Percentiles rank a stretch among this genome's conserved stretches.
Conservation (phyloP, 2,329 filamentous ascomycete genomes). For the Ustulina deusta region DNA sequence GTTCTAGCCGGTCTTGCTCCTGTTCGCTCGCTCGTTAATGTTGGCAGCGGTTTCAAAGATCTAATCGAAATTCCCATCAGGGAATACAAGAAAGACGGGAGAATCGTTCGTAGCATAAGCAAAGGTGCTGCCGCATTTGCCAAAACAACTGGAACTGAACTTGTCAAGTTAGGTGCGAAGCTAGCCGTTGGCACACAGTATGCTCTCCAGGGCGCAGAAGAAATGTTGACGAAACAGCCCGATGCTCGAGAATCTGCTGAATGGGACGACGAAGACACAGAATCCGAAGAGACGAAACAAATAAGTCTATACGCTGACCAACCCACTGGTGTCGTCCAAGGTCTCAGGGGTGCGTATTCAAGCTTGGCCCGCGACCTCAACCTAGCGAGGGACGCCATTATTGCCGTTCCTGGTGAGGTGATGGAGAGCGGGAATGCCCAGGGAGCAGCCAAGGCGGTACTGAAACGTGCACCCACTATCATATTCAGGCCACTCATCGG, state of each 20-base stretch:
- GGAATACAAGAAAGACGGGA: slow-evolving; percentile 94
- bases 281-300: slow-evolving; percentile 78
- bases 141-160: slow-evolving; percentile 90
- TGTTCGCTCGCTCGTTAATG: slow-evolving; percentile 90
- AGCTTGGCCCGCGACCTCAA: slow-evolving; percentile 89
- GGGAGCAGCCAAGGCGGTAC: slow-evolving; percentile 82
- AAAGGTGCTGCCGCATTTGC: slow-evolving; percentile 93
- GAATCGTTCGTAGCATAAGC: slow-evolving; percentile 89
- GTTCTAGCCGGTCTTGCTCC: slow-evolving; percentile 90
- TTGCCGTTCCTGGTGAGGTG: slow-evolving; percentile 91
- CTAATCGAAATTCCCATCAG: slow-evolving; percentile 89
- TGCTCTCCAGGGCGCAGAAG: slow-evolving; percentile 90
- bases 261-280: slow-evolving; percentile 70
- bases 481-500: slow-evolving; percentile 92
- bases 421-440: slow-evolving; percentile 86
- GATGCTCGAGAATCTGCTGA: slow-evolving; percentile 54
- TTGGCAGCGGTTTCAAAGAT: slow-evolving; percentile 87
- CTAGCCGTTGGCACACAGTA: slow-evolving; percentile 94
- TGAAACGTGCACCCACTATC: slow-evolving; percentile 88
- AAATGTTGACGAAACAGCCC: slow-evolving; percentile 69
- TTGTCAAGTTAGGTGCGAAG: slow-evolving; percentile 95
- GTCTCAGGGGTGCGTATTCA: slow-evolving; percentile 83
- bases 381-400: slow-evolving; percentile 88
- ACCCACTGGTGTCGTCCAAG: slow-evolving; percentile 87
- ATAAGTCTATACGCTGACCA: slow-evolving; percentile 95